Conservation (phyloP, 2,329 filamentous ascomycete genomes). For the Basipetospora chlamydospora region DNA sequence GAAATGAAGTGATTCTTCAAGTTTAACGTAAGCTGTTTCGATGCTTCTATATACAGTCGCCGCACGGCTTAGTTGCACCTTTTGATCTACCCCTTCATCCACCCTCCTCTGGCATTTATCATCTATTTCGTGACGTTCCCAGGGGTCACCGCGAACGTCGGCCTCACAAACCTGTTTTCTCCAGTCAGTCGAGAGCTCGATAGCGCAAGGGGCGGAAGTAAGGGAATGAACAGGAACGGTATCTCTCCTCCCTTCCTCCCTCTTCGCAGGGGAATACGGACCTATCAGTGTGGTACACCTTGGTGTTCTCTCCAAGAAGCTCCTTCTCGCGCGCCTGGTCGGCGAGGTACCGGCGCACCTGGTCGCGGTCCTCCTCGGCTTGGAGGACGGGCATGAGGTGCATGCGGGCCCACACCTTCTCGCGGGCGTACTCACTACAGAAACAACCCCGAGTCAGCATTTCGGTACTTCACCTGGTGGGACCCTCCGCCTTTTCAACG, state of each 20-base stretch:
- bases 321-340: slow-evolving; percentile 85
- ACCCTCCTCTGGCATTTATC: slow-evolving; percentile 7
- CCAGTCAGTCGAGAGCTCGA: not conserved
- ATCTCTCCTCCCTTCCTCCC: too few species aligned
- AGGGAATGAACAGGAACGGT: not conserved
- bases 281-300: slow-evolving; percentile 81
- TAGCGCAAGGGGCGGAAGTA: not conserved
- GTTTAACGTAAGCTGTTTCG: too few species aligned
- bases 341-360: slow-evolving; percentile 73
- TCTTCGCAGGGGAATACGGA: slow-evolving; percentile 37
- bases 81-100: not conserved
- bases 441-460: too few species aligned
- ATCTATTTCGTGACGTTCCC: slow-evolving; percentile 40
- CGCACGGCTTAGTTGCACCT: not conserved
- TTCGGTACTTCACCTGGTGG: not conserved
- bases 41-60: too few species aligned
- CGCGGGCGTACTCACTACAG: slow-evolving; percentile 80
- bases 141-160: slow-evolving; percentile 66
- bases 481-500: too few species aligned
- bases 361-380: slow-evolving; percentile 92
- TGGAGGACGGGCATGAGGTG: slow-evolving; percentile 87
- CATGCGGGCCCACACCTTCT: slow-evolving; percentile 98
- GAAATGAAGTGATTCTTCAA: too few species aligned
- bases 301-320: slow-evolving; percentile 68
- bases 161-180: slow-evolving; percentile 55